Percentiles rank a stretch among this genome's conserved stretches.
phyloP scores from a whole-genome alignment of 164 flowering plant species.

The Nelumbo lutea region DNA sequence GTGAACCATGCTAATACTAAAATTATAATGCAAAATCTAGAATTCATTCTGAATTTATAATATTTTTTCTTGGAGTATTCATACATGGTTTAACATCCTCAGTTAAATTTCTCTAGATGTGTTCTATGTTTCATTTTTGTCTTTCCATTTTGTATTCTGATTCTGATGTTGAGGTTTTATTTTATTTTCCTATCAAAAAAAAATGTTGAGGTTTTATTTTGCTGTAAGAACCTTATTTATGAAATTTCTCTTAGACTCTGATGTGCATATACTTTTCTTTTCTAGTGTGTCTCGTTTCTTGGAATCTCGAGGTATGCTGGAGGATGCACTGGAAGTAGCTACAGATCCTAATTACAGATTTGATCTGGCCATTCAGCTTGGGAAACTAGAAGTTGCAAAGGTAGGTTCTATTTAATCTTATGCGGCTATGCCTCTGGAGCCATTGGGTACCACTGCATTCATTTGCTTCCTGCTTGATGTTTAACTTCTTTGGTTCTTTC shows the following conservation, averaged over 20 bases:
- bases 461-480: background rate
- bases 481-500: background rate
- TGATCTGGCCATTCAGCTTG: background rate
- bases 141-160: background rate
- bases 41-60: no score
- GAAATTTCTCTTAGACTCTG: background rate
- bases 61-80: background rate
- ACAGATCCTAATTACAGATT: conserved; percentile 1
- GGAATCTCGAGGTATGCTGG: conserved; percentile 1
- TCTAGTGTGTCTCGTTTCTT: background rate
- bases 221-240: background rate
- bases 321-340: background rate
- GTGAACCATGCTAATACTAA: no score
- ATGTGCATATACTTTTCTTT: background rate
- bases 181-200: background rate
- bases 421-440: background rate
- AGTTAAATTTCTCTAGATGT: background rate
- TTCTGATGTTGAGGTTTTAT: background rate
- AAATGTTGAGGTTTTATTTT: background rate
- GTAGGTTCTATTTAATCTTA: background rate
- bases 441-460: background rate
- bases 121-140: background rate
- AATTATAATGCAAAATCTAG: no score
- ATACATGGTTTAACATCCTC: background rate
- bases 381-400: conserved; percentile 1